phyloP scores from a whole-genome alignment of 768 basidiomycete genomes.

The Sporobolomyces roseus region DNA sequence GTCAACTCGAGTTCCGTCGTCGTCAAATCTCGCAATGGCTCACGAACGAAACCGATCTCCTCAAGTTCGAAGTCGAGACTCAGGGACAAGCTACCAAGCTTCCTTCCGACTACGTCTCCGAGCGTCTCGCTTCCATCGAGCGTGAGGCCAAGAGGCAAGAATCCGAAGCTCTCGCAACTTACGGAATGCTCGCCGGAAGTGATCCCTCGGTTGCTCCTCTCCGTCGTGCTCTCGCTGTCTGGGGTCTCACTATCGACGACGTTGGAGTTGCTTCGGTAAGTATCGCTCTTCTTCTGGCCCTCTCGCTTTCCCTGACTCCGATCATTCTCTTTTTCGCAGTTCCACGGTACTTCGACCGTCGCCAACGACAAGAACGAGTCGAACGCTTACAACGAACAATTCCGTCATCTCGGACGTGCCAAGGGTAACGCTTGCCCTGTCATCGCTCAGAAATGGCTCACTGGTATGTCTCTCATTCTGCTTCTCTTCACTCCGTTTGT shows the following conservation, averaged over 20 bases:
- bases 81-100: slow-evolving; percentile 53
- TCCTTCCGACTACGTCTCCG: slow-evolving; percentile 67
- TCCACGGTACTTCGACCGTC: slow-evolving; percentile 55
- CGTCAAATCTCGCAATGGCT: slow-evolving; percentile 94
- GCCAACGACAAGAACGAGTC: slow-evolving; percentile 94
- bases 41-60: slow-evolving; percentile 74
- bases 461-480: too few species aligned
- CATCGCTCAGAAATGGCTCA: slow-evolving; percentile 94
- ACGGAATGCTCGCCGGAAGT: slow-evolving; percentile 85
- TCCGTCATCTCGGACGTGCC: slow-evolving; percentile 80
- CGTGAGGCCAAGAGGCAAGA: slow-evolving; percentile 87
- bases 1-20: slow-evolving; percentile 93
- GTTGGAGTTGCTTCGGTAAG: slow-evolving; percentile 56
- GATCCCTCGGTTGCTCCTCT: slow-evolving; percentile 77
- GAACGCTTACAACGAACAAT: slow-evolving; percentile 90
- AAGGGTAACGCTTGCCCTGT: slow-evolving; percentile 95
- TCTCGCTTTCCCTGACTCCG: not conserved
- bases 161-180: slow-evolving; percentile 83
- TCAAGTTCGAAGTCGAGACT: slow-evolving; percentile 69
- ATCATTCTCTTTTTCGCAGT: slow-evolving; percentile 31
- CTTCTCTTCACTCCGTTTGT: too few species aligned
- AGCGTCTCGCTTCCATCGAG: slow-evolving; percentile 78
- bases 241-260: slow-evolving; percentile 90
- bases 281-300: not conserved
- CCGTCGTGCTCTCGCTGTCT: slow-evolving; percentile 91